These are phyloP conservation scores for Lanzia echinophila DNA, from an alignment of 2,329 filamentous ascomycete species.

Conservation along the genomic window DNA sequence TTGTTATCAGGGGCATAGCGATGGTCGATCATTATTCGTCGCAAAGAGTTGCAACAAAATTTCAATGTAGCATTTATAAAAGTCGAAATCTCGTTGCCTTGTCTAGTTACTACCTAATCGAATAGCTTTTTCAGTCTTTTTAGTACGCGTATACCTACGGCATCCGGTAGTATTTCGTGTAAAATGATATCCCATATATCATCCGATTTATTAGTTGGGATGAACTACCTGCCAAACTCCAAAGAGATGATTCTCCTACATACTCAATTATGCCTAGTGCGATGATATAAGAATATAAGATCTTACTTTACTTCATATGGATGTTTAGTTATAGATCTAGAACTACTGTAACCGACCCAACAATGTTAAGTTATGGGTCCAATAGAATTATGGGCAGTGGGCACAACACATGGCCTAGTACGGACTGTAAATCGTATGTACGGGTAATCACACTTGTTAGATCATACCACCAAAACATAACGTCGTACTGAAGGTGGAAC, in stretches of 20 bases:
- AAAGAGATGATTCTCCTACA: no score
- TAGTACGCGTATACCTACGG: no score
- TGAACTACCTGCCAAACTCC: no score
- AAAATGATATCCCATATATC: no score
- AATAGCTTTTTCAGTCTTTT: background rate
- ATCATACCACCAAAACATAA: no score
- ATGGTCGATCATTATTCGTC: no score
- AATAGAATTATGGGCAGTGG: background rate
- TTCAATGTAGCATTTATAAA: background rate
- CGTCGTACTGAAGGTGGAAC: background rate
- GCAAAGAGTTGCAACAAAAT: background rate
- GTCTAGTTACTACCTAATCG: background rate
- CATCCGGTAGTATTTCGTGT: no score
- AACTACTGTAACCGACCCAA: background rate
- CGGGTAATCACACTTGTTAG: background rate
- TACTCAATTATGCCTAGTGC: no score
- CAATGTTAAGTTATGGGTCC: background rate
- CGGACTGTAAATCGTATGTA: background rate
- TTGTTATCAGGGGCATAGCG: no score
- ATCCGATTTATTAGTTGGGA: no score
- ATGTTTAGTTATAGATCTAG: background rate
- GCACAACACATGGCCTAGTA: background rate
- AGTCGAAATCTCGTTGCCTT: slow-evolving; percentile 8
- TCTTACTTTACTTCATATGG: no score
- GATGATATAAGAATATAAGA: no score